phyloP scores from a whole-genome alignment of 768 basidiomycete genomes.

The Mycena amicta region DNA sequence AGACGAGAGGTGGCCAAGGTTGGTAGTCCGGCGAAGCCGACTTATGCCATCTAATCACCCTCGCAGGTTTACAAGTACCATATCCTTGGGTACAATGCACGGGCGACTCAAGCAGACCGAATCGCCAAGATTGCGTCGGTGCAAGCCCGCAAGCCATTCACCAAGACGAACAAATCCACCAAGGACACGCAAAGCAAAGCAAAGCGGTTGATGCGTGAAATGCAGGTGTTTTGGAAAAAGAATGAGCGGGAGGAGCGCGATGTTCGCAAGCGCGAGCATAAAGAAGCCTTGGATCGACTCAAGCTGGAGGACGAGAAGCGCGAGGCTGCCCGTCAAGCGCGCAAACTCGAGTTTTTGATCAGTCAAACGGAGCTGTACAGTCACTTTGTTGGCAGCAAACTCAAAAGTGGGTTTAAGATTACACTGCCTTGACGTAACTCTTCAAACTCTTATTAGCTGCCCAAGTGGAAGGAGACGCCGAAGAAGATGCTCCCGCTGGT shows the following conservation, averaged over 20 bases:
- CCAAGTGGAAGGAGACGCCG: constrained; percentile 68
- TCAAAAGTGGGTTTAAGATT: constrained; percentile 65
- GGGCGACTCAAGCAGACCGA: constrained; percentile 72
- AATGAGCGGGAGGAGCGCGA: constrained; percentile 97
- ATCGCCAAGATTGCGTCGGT: constrained; percentile 73
- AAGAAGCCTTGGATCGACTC: constrained; percentile 86
- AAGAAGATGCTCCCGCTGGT: constrained; percentile 52
- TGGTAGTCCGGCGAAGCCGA: constrained; percentile 8
- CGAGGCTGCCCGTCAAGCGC: constrained; percentile 89
- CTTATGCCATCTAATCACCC: background rate
- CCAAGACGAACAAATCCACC: constrained; percentile 70
- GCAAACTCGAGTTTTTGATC: constrained; percentile 97
- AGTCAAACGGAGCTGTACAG: constrained; percentile 98
- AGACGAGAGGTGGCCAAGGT: constrained; percentile 84
- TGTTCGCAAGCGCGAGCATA: constrained; percentile 89
- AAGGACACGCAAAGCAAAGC: constrained; percentile 87
- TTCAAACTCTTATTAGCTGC: constrained; percentile 52
- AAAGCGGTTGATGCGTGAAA: constrained; percentile 90
- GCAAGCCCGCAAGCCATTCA: constrained; percentile 77
- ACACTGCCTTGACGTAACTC: constrained; percentile 12
- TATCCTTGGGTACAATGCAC: constrained; percentile 62
- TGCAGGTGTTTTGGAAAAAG: constrained; percentile 97
- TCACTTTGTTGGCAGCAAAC: constrained; percentile 97
- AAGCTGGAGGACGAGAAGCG: constrained; percentile 91
- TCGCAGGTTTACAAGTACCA: constrained; percentile 81